Percentiles rank a stretch among this genome's conserved stretches.
Conservation (phyloP, 2,329 filamentous ascomycete genomes). For the Penicillium fuscoglaucum region DNA sequence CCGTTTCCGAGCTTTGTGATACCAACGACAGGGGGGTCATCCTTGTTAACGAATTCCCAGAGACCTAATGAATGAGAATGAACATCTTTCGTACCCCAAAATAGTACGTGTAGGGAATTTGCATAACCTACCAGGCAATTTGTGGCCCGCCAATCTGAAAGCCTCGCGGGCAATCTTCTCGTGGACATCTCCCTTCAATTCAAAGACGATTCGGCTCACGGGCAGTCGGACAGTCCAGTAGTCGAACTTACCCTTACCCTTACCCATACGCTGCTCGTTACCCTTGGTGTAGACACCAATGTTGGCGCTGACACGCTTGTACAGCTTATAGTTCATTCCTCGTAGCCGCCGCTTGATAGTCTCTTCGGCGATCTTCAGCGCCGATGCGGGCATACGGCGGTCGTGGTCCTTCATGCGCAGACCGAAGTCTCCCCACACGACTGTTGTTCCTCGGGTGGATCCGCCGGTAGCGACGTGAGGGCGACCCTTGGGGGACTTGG, state of each 20-base stretch:
- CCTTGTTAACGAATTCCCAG: constrained; percentile 93
- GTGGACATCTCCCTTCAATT: constrained; percentile 87
- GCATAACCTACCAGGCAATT: constrained; percentile 73
- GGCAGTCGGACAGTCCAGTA: constrained; percentile 90
- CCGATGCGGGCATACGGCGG: constrained; percentile 80
- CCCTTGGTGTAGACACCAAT: constrained; percentile 94
- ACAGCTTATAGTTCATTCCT: constrained; percentile 88
- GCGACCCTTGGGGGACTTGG: constrained; percentile 85
- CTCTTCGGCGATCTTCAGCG: constrained; percentile 88
- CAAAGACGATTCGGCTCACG: constrained; percentile 88
- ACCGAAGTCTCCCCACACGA: constrained; percentile 95
- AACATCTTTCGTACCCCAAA: constrained; percentile 14
- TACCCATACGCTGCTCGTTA: constrained; percentile 98
- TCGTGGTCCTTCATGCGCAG: constrained; percentile 92
- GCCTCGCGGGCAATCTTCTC: constrained; percentile 93
- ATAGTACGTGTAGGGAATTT: background rate
- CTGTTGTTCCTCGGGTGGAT: constrained; percentile 86
- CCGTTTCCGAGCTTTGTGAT: constrained; percentile 84
- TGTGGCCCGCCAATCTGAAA: constrained; percentile 89
- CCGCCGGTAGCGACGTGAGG: constrained; percentile 87
- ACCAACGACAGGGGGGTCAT: constrained; percentile 84
- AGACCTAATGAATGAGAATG: constrained; percentile 36
- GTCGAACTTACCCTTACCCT: constrained; percentile 96
- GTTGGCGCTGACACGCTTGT: constrained; percentile 87
- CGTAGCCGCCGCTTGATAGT: constrained; percentile 86